Evolutionary conservation across 2,329 filamentous ascomycete species (phyloP).

Genomic region (Arthrobotrys conoides): DNA sequence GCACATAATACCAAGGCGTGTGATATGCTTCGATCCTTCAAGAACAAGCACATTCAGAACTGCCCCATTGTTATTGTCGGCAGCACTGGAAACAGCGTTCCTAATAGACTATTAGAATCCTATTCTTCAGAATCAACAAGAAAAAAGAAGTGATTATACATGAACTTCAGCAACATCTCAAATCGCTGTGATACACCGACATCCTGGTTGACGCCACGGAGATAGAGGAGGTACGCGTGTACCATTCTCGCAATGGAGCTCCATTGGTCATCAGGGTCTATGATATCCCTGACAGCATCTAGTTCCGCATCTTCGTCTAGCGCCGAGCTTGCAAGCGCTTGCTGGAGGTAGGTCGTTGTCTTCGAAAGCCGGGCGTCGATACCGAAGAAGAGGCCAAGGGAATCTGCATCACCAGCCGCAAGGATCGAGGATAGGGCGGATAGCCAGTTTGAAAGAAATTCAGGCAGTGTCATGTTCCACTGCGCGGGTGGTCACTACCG

Average conservation of each 20-base stretch:
- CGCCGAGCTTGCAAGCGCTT: slow-evolving; percentile 18
- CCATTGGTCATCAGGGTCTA: slow-evolving; percentile 59
- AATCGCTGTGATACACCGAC: slow-evolving; percentile 43
- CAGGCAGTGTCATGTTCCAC: slow-evolving; percentile 11
- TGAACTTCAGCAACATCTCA: slow-evolving; percentile 53
- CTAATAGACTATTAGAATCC: slow-evolving; percentile 13
- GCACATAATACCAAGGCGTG: slow-evolving; percentile 49
- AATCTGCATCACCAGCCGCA: slow-evolving; percentile 29
- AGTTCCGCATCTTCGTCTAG: slow-evolving; percentile 38
- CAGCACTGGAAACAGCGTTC: slow-evolving; percentile 53
- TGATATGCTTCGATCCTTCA: slow-evolving; percentile 48
- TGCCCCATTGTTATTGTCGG: slow-evolving; percentile 50
- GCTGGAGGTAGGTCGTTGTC: slow-evolving; percentile 29
- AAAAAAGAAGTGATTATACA: slow-evolving; percentile 19
- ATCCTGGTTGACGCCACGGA: slow-evolving; percentile 27
- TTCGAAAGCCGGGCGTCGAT: slow-evolving; percentile 42
- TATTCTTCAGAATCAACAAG: background rate
- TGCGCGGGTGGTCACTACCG: background rate
- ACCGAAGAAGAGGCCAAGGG: slow-evolving; percentile 48
- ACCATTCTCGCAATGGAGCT: slow-evolving; percentile 50
- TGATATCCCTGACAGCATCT: slow-evolving; percentile 31
- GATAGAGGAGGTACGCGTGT: slow-evolving; percentile 52
- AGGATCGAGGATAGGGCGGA: slow-evolving; percentile 36
- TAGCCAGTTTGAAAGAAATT: slow-evolving; percentile 44
- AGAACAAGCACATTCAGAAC: slow-evolving; percentile 47